Percentiles rank a stretch among this genome's conserved stretches.
Evolutionary conservation across 345 rosid species (phyloP).

Genomic region (Rhizophora apiculata): DNA sequence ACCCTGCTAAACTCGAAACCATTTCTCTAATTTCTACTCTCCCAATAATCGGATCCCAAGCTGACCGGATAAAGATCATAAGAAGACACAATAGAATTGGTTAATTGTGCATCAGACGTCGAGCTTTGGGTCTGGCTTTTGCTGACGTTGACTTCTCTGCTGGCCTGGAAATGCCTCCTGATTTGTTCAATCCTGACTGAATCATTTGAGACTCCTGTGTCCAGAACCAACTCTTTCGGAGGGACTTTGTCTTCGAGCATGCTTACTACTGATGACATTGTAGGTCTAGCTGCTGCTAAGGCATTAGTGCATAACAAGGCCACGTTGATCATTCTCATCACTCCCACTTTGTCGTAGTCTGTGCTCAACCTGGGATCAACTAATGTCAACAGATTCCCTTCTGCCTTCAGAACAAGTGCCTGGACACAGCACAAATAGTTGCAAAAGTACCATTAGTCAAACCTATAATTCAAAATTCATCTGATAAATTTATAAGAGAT

Average conservation of each 20-base stretch:
- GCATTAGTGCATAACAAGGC: constrained; percentile 45
- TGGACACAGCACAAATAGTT: constrained; percentile 4
- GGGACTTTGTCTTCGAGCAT: constrained; percentile 48
- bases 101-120: constrained; percentile 27
- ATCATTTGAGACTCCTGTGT: background rate
- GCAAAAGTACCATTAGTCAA: no score
- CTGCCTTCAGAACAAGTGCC: constrained; percentile 40
- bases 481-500: background rate
- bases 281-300: constrained; percentile 39
- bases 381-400: constrained; percentile 34
- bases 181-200: constrained; percentile 25
- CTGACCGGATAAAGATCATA: constrained; percentile 36
- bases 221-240: constrained; percentile 18
- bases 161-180: constrained; percentile 28
- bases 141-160: constrained; percentile 6
- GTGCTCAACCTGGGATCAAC: constrained; percentile 46
- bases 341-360: constrained; percentile 41
- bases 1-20: no score
- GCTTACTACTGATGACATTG: constrained; percentile 56
- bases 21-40: constrained; percentile 3
- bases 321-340: constrained; percentile 40
- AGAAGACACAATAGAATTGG: constrained; percentile 30
- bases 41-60: constrained; percentile 18
- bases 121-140: constrained; percentile 17
- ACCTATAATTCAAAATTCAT: no score